phyloP scores from a whole-genome alignment of 306 rosid species.

The Casuarina equisetifolia region DNA sequence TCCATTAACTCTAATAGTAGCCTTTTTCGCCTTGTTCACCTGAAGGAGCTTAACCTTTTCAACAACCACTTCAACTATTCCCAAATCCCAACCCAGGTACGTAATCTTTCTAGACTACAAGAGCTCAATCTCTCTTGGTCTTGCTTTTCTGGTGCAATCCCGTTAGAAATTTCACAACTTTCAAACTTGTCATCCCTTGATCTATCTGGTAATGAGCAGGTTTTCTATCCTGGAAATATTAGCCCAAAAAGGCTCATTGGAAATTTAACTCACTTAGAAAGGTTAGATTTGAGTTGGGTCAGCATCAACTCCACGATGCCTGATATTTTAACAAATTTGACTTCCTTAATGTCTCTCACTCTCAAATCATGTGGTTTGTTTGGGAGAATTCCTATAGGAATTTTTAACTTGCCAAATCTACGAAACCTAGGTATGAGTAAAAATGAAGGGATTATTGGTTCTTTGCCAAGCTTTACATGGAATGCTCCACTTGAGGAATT shows the following conservation, averaged over 20 bases:
- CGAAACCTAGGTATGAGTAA: not conserved
- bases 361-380: not conserved
- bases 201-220: not conserved
- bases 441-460: not conserved
- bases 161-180: not conserved
- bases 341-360: not conserved
- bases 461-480: too few relatives aligned
- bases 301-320: not conserved
- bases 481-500: too few relatives aligned
- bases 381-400: not conserved
- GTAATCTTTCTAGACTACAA: not conserved
- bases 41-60: not conserved
- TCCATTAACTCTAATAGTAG: not conserved
- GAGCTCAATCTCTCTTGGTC: not conserved
- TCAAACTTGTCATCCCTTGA: not conserved
- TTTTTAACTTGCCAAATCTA: not conserved
- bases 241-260: not conserved
- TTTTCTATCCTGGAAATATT: not conserved
- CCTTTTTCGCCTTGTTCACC: not conserved
- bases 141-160: not conserved
- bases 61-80: not conserved
- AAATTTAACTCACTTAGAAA: not conserved
- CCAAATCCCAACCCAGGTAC: not conserved
- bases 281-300: not conserved
- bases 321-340: not conserved